Evolutionary conservation across 805 yeast genomes (phyloP), one percentile per base, ranked within the genome.

Genomic region (Saccharomycopsis sp.): DNA sequence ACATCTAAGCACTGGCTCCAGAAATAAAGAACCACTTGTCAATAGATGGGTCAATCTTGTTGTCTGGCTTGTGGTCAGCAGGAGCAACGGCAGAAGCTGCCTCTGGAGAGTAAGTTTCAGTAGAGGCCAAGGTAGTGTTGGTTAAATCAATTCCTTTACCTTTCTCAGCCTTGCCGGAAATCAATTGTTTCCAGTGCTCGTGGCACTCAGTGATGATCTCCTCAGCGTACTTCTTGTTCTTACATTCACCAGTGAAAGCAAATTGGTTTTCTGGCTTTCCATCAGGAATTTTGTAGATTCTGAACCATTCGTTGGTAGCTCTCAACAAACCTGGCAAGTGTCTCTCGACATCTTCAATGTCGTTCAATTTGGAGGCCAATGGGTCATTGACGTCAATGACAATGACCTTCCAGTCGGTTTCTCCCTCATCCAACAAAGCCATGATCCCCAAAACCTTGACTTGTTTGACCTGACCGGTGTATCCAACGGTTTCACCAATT

Each of bases 11-110:
- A 64, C 82, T 77, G 63, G 87, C 84, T 76, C 92, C 94, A 61
- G 92, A 89, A 71, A 92, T 92, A 84, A 84, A 92, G 83, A 94
- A 92, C 99, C 99, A 92, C 79, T 92, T 92, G 82, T 92, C 98
- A 72, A 92, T 78, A 57, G 97, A 89, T 76, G 88, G 83, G 80
- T 92, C 99, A 73, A 94, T 89, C 75, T 97, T 96, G 63, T 96
- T 97, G 71, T 91, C 91, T 63, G 91, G 81, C 64, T 77, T 73
- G 64, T 87, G 82, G 66, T 81, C 67, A 67, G 89, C 95, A 59
- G 81, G 79, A 66, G 97, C 95, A 59, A 89, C 71, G 58, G 74
- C 78, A 59, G 75, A 66, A 56, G 74, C 75, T 57, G 73, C 72
- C 57, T 79, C 64, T 57, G 80, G 77, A 51, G 79, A 67, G 77